Conservation (phyloP, 2,329 filamentous ascomycete species). For the Neofusicoccum ribis region DNA sequence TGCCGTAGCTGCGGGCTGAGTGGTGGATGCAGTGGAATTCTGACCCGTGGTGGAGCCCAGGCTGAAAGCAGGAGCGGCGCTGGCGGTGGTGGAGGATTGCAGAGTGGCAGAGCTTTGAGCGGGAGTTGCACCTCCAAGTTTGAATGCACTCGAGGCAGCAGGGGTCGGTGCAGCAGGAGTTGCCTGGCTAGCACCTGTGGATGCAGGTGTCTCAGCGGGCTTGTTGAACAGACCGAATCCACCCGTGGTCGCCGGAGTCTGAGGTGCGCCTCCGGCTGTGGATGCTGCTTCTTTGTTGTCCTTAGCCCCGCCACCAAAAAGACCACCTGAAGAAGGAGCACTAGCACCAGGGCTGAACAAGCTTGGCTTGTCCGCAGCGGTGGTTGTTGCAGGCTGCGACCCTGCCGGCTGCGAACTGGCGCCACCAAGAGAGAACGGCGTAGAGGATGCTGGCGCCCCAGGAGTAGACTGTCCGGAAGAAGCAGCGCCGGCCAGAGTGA, state of each 20-base stretch:
- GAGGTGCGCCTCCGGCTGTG: constrained; percentile 28
- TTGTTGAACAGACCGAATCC: constrained; percentile 15
- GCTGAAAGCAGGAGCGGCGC: constrained; percentile 16
- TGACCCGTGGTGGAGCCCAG: constrained; percentile 16
- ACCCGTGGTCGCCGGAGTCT: constrained; percentile 7
- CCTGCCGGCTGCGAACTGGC: neutral
- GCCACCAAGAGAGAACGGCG: neutral
- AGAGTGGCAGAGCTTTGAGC: constrained; percentile 9
- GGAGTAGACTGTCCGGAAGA: constrained; percentile 4
- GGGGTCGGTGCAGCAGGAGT: constrained; percentile 2
- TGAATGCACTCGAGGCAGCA: neutral
- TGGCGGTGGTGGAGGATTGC: constrained; percentile 3
- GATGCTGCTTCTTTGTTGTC: constrained; percentile 21
- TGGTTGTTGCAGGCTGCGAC: neutral
- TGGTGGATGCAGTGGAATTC: neutral
- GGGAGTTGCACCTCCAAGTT: neutral
- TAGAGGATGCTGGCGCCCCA: constrained; percentile 9
- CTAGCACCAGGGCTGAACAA: constrained; percentile 14
- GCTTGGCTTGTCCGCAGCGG: constrained; percentile 2
- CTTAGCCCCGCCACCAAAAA: constrained; percentile 22
- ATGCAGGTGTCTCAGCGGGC: constrained; percentile 7
- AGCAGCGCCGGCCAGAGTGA: constrained; percentile 28
- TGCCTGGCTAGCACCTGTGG: neutral
- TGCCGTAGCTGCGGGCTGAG: constrained; percentile 11
- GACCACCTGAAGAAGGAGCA: constrained; percentile 4